phyloP scores from a whole-genome alignment of 805 yeast species.

The Alloascoidea hylecoeti region DNA sequence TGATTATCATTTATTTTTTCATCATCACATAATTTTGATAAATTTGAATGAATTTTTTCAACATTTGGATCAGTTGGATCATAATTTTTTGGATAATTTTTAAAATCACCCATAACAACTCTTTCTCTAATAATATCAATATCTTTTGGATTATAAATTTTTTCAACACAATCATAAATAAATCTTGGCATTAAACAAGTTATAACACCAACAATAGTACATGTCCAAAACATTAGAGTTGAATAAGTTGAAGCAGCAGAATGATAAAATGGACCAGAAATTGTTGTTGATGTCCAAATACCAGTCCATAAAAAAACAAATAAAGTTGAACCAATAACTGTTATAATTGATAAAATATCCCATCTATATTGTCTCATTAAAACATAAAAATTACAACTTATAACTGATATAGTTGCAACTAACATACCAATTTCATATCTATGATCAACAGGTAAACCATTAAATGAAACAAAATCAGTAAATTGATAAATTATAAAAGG shows the following conservation, averaged over 20 bases:
- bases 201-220: conserved; percentile 47
- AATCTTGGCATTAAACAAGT: conserved; percentile 58
- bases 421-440: conserved; percentile 59
- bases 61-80: conserved; percentile 69
- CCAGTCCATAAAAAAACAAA: conserved; percentile 69
- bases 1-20: no score
- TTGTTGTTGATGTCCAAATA: conserved; percentile 47
- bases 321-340: conserved; percentile 42
- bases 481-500: conserved; percentile 42
- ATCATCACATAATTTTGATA: no score
- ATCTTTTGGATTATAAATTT: conserved; percentile 46
- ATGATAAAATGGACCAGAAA: conserved; percentile 48
- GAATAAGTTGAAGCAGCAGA: conserved; percentile 56
- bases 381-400: conserved; percentile 54
- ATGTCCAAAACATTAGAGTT: conserved; percentile 50
- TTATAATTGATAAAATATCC: conserved; percentile 60
- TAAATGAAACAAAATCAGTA: conserved; percentile 28
- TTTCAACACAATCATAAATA: conserved; percentile 38
- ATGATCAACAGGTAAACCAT: conserved; percentile 52
- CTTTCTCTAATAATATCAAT: conserved; percentile 65
- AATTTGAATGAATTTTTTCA: not conserved
- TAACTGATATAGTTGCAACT: conserved; percentile 52
- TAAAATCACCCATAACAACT: conserved; percentile 51
- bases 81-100: conserved; percentile 47
- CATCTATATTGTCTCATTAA: conserved; percentile 59